Evolutionary conservation across 2,329 filamentous ascomycete genomes (phyloP), one percentile per base, ranked within the genome.

Genomic region (Fusarium palustre): DNA sequence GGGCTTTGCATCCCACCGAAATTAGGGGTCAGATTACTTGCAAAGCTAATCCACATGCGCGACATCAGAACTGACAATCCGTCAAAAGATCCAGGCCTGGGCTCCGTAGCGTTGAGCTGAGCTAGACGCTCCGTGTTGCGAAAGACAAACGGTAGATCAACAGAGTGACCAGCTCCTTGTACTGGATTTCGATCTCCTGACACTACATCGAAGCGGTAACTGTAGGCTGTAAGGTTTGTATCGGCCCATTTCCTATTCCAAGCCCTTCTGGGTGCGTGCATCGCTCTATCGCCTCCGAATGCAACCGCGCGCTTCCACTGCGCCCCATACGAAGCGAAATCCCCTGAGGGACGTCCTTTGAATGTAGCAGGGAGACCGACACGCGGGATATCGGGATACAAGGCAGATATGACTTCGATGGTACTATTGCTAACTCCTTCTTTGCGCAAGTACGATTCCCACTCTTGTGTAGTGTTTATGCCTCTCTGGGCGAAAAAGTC

Each of bases 241-340:
- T 46, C 15, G 0, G 66, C 45, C 66, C 66, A 69, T 5, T 30
- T 63, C 6, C 50, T 66, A 0, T 58, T 65, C 66, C 66, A 69
- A 1, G 53, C 61, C 53, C 66, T 9, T 34, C 47, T 65, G 0
- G 66, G 66, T 15, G 52, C 66, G 2, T 69, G 66, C 66, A 69
- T 69, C 2, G 66, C 66, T 42, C 66, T 5, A 5, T 69, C 66
- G 0, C 66, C 66, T 0, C 66, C 66, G 5, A 69, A 69, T 0
- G 66, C 66, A 2, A 69, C 42, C 0, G 66, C 61, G 1, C 66
- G 66, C 33, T 69, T 69, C 66, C 66, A 69, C 9, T 69, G 66
- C 3, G 45, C n/a, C 15, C 66, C 66, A 3, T 66, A 66, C 0
- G 36, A 63, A 10, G 66, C 61, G 10, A 39, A 11, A 0, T 49